Conservation (phyloP, 805 yeast species). For the Yarrowia sp. region DNA sequence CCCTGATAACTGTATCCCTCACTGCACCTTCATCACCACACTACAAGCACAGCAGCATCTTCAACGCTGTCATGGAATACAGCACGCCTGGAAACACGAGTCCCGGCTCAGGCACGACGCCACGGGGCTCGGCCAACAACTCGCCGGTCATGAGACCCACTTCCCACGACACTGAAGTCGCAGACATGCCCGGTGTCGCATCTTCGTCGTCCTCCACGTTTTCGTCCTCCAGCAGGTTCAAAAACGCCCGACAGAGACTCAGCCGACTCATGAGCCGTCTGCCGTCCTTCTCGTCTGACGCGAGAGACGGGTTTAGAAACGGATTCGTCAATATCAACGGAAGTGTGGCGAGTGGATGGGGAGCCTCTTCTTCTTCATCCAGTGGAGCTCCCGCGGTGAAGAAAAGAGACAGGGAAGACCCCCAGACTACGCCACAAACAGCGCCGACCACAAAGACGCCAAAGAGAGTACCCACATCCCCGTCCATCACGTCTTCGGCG, state of each 20-base stretch:
- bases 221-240: conserved; percentile 25
- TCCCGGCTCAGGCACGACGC: conserved; percentile 3
- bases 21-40: not conserved
- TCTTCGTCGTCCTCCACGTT: conserved; percentile 22
- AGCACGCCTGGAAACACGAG: conserved; percentile 15
- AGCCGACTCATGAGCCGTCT: conserved; percentile 22
- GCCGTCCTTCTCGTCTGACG: conserved; percentile 26
- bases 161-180: conserved; percentile 17
- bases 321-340: conserved; percentile 22
- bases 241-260: conserved; percentile 28
- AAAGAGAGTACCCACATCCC: conserved; percentile 13
- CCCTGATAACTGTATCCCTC: conserved; percentile 23
- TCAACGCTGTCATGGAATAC: conserved; percentile 8
- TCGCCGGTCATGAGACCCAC: conserved; percentile 23
- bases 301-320: conserved; percentile 16
- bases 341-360: conserved; percentile 20
- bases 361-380: conserved; percentile 12
- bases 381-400: conserved; percentile 2
- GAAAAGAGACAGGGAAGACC: conserved; percentile 9
- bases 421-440: not conserved
- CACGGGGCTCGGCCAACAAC: conserved; percentile 2
- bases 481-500: conserved; percentile 18
- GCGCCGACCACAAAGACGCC: not conserved
- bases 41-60: not conserved
- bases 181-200: conserved; percentile 13